Base-by-base conservation (phyloP, 2,329 filamentous ascomycete species). In the Pseudonectria foliicola region DNA sequence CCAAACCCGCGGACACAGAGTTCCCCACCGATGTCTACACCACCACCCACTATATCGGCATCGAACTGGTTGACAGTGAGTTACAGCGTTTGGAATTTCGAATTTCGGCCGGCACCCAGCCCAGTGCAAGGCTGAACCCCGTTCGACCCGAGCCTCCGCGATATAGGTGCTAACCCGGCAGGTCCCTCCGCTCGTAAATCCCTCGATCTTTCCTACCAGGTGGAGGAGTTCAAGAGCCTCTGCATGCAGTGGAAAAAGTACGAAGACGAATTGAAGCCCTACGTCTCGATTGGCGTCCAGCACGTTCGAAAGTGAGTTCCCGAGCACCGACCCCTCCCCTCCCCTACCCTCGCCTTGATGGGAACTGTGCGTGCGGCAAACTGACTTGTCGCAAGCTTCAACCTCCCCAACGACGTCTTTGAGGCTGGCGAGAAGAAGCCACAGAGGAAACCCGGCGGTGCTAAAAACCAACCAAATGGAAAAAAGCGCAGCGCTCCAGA, bases 21-120 rank as follows among this genome's bases (percentile, higher is more conserved):
- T 34, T 39, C 16, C 39, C 43, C 12, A 56, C 50, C 28, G 67
- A 70, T 37, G 66, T 96, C 18, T 94, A 85, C 57, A 96, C 90
- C 0, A 88, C 87, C 15, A 95, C 89, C 2, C 90, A 89, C 59
- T 98, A 96, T 56, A 87, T 98, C 54, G 92, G 92, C 25, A 71
- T 96, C 31, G 83, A 90, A 50, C 64, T 95, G 36, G 71, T 73
- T 25, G 75, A 81, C 67, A 82, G 85, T 87, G 71, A 57, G 75
- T 66, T 26, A 24, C 25, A 33, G 16, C 27, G 15, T 16, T 23
- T 24, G n/a, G 13, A 25, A 14, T 7, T 10, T 8, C 18, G 13
- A 25, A 14, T 7, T 10, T 8, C 18, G 13, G 3, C 28, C 30
- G 15, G 26, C 28, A 12, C 23, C n/a, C 10, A 27, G 16, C 25